A percentile compares a stretch with the other conserved stretches of the same genome.
Conservation (phyloP, 345 rosid genomes). For the Kernera saxatilis region DNA sequence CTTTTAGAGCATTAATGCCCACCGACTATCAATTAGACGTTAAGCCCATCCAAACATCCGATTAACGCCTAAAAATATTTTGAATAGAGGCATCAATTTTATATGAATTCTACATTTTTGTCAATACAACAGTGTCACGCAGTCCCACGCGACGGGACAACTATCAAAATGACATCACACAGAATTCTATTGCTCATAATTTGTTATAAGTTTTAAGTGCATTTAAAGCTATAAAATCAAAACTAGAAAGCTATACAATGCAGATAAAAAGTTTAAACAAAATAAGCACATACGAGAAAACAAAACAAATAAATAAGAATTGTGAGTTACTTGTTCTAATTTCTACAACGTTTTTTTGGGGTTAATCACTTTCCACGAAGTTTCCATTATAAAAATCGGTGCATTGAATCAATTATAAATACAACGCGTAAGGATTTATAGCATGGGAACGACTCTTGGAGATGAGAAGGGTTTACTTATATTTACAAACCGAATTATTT, state of each 20-base stretch:
- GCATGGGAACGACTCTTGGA: slow-evolving; percentile 12
- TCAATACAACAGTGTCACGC: too few species aligned
- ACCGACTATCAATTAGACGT: too few species aligned
- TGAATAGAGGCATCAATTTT: too few species aligned
- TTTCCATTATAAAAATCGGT: not conserved
- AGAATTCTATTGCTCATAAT: too few species aligned
- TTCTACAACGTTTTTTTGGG: not conserved
- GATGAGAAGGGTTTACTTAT: not conserved
- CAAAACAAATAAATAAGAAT: not conserved
- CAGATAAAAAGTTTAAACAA: not conserved
- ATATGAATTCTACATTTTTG: too few species aligned
- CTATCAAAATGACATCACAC: too few species aligned
- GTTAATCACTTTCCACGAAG: slow-evolving; percentile 8
- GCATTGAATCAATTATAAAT: not conserved
- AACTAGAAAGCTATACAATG: not conserved
- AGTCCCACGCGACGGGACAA: too few species aligned
- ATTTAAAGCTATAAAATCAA: not conserved
- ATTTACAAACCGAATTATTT: not conserved
- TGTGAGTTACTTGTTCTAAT: not conserved
- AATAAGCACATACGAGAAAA: not conserved
- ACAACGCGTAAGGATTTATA: not conserved
- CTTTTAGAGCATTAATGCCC: too few species aligned
- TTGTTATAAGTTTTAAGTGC: not conserved
- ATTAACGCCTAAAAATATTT: too few species aligned
- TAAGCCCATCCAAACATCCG: too few species aligned